Conservation (phyloP, 208 protist genomes). For the Porcisia hertigi region DNA sequence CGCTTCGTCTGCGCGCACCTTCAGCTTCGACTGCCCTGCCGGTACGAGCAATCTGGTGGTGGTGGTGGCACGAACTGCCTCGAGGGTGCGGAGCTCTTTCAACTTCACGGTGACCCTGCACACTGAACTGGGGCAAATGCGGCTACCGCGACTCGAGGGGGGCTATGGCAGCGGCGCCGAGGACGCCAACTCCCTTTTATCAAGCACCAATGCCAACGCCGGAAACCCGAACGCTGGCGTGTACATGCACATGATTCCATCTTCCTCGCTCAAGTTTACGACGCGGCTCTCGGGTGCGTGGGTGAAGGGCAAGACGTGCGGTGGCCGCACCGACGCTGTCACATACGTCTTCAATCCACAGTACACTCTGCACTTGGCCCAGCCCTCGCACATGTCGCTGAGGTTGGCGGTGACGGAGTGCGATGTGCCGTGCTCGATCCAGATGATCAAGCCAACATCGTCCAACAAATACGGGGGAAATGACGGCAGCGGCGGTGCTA, state of each 20-base stretch:
- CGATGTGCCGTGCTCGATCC: constrained; percentile 39
- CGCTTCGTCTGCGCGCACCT: constrained; percentile 59
- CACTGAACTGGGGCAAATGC: constrained; percentile 73
- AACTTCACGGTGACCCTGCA: constrained; percentile 85
- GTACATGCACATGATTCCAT: constrained; percentile 81
- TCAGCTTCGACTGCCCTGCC: constrained; percentile 84
- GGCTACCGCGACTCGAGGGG: constrained; percentile 23
- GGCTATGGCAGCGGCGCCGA: constrained; percentile 19
- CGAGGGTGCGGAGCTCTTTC: constrained; percentile 49
- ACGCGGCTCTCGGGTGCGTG: constrained; percentile 47
- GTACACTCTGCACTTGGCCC: constrained; percentile 61
- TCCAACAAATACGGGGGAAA: constrained; percentile 28
- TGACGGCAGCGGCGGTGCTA: neutral
- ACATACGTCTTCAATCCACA: constrained; percentile 79
- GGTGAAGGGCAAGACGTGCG: constrained; percentile 76
- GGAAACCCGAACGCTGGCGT: constrained; percentile 45
- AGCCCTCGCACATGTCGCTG: constrained; percentile 62
- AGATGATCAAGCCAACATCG: constrained; percentile 39
- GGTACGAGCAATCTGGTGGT: constrained; percentile 71
- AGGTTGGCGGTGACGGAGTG: constrained; percentile 41
- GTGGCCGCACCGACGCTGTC: constrained; percentile 52
- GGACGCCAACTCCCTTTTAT: constrained; percentile 32
- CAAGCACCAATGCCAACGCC: constrained; percentile 26
- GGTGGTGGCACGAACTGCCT: constrained; percentile 54
- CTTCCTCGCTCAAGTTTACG: constrained; percentile 46